Conservation (phyloP, 2,329 filamentous ascomycete genomes). For the Fulvia fulva region DNA sequence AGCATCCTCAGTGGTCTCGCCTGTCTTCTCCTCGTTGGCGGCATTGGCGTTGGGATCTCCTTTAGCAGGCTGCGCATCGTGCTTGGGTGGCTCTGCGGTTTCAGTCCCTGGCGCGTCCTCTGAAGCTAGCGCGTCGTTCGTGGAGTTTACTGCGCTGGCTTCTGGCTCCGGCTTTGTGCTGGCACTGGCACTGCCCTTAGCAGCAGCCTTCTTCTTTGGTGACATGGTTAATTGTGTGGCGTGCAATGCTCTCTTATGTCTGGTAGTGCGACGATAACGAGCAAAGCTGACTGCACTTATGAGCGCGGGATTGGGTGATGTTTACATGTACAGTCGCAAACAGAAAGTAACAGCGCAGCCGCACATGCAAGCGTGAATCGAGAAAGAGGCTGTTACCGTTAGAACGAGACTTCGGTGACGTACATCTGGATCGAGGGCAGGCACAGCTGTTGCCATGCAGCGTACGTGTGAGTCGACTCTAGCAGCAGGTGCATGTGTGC, state of each 20-base stretch:
- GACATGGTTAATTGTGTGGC: neutral
- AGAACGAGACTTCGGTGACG: neutral
- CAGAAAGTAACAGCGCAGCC: neutral
- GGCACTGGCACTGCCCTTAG: neutral
- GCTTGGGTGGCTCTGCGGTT: constrained; percentile 3
- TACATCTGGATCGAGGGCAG: no score
- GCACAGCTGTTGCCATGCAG: neutral
- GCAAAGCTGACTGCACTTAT: no score
- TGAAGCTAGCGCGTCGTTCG: neutral
- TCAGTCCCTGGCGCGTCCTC: constrained; percentile 1
- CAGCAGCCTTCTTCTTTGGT: constrained; percentile 4
- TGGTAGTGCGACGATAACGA: neutral
- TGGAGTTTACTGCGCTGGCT: neutral
- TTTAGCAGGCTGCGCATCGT: constrained; percentile 1
- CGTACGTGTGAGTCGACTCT: no score
- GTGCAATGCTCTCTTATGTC: neutral
- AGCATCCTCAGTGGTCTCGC: neutral
- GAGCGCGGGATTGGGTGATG: neutral
- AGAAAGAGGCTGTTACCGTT: neutral
- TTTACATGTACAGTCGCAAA: neutral
- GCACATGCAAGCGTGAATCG: neutral
- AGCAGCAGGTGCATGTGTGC: no score
- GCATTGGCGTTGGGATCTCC: neutral
- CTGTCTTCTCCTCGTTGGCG: neutral
- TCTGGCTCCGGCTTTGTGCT: neutral